A percentile compares a stretch with the other conserved stretches of the same genome.
These are phyloP conservation scores for Podaxis sp. DNA, from an alignment of 768 basidiomycete genomes.

Conservation along the genomic window DNA sequence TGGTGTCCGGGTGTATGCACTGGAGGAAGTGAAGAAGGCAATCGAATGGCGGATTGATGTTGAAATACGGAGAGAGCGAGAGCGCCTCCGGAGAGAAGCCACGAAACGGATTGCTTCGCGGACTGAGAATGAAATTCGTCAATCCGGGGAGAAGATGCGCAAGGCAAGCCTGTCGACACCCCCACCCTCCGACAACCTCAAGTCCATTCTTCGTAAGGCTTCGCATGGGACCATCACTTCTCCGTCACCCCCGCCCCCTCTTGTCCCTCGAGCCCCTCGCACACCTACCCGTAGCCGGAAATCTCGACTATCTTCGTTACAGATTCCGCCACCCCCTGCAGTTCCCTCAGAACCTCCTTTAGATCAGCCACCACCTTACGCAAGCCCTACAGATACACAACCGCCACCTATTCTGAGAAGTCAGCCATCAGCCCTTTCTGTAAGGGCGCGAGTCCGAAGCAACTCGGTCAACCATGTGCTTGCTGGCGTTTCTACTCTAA, in stretches of 20 bases:
- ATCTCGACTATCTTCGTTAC: slow-evolving; percentile 31
- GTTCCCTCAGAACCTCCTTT: slow-evolving; percentile 32
- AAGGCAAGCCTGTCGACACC: slow-evolving; percentile 54
- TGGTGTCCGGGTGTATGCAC: slow-evolving; percentile 84
- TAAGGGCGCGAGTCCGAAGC: slow-evolving; percentile 48
- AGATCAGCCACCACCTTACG: slow-evolving; percentile 71
- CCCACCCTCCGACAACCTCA: slow-evolving; percentile 34
- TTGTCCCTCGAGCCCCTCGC: slow-evolving; percentile 41
- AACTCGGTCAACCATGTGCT: slow-evolving; percentile 64
- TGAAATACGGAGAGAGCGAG: slow-evolving; percentile 73
- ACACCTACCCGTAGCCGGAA: slow-evolving; percentile 39
- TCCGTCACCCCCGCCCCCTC: slow-evolving; percentile 32
- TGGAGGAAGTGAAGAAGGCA: slow-evolving; percentile 83
- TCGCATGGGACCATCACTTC: slow-evolving; percentile 36
- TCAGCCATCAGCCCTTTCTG: slow-evolving; percentile 40
- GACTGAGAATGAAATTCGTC: slow-evolving; percentile 34
- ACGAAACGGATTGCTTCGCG: slow-evolving; percentile 48
- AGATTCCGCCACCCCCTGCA: slow-evolving; percentile 24
- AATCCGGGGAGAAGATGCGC: slow-evolving; percentile 45
- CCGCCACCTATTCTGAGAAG: slow-evolving; percentile 36
- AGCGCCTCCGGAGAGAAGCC: slow-evolving; percentile 67
- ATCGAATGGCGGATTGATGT: slow-evolving; percentile 88
- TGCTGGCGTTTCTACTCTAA: slow-evolving; percentile 41
- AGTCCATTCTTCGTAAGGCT: slow-evolving; percentile 36
- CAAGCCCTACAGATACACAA: slow-evolving; percentile 29